Evolutionary conservation across 2,329 filamentous ascomycete species (phyloP).

Genomic region (Cladophialophora psammophila): DNA sequence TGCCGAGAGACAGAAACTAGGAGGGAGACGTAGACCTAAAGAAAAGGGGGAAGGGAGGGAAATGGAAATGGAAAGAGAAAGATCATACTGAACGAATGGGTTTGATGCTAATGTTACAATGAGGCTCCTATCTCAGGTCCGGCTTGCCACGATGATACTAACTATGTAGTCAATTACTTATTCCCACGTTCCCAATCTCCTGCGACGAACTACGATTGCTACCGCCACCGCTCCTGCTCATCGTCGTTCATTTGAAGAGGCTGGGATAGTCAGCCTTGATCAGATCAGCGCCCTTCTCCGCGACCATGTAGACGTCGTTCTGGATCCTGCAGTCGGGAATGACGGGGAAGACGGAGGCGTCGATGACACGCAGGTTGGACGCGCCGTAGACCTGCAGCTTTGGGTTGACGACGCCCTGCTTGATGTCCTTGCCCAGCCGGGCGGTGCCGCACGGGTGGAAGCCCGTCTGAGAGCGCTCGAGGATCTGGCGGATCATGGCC

Average conservation of each 20-base stretch:
- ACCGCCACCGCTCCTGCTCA: neutral
- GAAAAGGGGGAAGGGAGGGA: neutral
- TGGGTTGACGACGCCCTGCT: conserved; percentile 50
- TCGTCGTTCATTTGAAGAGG: neutral
- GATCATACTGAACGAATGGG: neutral
- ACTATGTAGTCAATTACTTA: neutral
- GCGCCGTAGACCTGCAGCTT: conserved; percentile 45
- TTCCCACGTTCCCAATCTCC: neutral
- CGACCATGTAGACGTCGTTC: conserved; percentile 48
- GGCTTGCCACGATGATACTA: too few relatives aligned
- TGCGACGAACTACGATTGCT: neutral
- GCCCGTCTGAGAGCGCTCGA: conserved; percentile 66
- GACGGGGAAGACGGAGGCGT: conserved; percentile 47
- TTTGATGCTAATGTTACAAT: neutral
- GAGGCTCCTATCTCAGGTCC: neutral
- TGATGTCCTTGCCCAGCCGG: conserved; percentile 60
- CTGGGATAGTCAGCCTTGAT: conserved; percentile 29
- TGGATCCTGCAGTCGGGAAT: conserved; percentile 49
- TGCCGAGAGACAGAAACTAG: too few relatives aligned
- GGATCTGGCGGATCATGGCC: conserved; percentile 63
- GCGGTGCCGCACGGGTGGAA: conserved; percentile 67
- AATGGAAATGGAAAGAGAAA: neutral
- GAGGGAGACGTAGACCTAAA: neutral
- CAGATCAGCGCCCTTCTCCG: conserved; percentile 45
- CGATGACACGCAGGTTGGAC: conserved; percentile 44